phyloP scores from a whole-genome alignment of 2,329 filamentous ascomycete species.

The Sporothrix inflata region DNA sequence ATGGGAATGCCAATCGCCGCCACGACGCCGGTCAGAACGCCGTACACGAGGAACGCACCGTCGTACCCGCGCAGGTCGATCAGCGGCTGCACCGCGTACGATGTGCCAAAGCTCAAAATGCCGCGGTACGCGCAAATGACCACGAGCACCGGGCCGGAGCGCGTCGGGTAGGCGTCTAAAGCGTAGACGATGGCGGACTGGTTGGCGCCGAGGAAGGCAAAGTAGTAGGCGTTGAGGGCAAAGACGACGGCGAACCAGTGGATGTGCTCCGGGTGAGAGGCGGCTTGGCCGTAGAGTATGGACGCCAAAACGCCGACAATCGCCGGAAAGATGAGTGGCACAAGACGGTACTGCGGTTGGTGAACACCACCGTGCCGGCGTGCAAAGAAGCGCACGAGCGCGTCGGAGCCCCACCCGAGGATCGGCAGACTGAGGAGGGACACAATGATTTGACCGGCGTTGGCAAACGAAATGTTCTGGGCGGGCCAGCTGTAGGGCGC shows the following conservation, averaged over 20 bases:
- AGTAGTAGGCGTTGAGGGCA: neutral
- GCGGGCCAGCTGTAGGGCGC: slow-evolving; percentile 10
- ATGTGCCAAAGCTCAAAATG: neutral
- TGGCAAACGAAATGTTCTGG: neutral
- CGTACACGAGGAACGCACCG: neutral
- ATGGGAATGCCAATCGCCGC: neutral
- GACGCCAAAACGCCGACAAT: neutral
- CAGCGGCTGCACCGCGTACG: neutral
- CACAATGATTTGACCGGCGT: neutral
- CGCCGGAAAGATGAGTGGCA: slow-evolving; percentile 2
- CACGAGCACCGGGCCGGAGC: neutral
- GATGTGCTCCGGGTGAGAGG: neutral
- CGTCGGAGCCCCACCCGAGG: neutral
- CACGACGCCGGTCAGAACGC: neutral
- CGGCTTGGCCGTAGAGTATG: neutral
- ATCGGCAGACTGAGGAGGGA: neutral
- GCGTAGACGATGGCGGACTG: slow-evolving; percentile 12
- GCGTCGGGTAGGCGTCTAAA: neutral
- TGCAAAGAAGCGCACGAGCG: neutral
- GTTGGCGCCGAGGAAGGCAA: neutral
- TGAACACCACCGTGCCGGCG: slow-evolving; percentile 1
- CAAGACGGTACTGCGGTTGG: slow-evolving; percentile 8
- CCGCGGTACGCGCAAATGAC: slow-evolving; percentile 8
- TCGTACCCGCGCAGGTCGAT: slow-evolving; percentile 13
- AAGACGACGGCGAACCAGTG: slow-evolving; percentile 5